Base-by-base conservation (phyloP, 2,329 filamentous ascomycete genomes). In the Shiraia bambusicola region DNA sequence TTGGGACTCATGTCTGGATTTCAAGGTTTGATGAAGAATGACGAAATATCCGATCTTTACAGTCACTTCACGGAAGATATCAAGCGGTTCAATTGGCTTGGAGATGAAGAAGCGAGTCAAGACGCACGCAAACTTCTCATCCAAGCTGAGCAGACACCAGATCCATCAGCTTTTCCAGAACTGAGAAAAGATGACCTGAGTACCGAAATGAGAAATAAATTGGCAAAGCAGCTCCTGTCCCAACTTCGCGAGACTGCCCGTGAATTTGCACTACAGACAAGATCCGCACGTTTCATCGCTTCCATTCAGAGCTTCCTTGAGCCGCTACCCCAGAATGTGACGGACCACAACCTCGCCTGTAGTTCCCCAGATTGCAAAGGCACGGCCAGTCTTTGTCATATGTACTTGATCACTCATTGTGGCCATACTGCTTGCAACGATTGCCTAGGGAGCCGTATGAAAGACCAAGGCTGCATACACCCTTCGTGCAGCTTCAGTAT, bases 361-460 rank as follows among this genome's bases (percentile, higher is more conserved):
- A 51, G 50, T 38, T 49, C 55, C 6, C 33, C 45, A 1, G 1
- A 28, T 4, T 67, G 63, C 42, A 16, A 28, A 2, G 41, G 45
- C 3, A 26, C 14, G 3, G 38, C 34, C 12, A 37, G 37, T 1
- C 11, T 49, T 2, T 30, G 35, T 3, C 27, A 52, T n/a, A 30
- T 64, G 1, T 54, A 45, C 19, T n/a, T 60, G 12, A 40, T 56
- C 7, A 47, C 54, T 1, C 47, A 55, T 10, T 66, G 62, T 26
- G 63, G 63, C 2, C 63, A 66, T 28, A 45, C 48, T 2, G 56
- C 51, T 3, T 67, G 65, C 15, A 22, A 43, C 1, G 12, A 24
- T 0, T 67, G 65, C 38, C 35, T 67, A 1, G 6, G 26, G 3
- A 17, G 7, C 6, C 46, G 56, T 55, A 61, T 22, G 47, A 42